Evolutionary conservation across 2,329 filamentous ascomycete genomes (phyloP), one percentile per base, ranked within the genome.

Genomic region (Xylaria multiplex): DNA sequence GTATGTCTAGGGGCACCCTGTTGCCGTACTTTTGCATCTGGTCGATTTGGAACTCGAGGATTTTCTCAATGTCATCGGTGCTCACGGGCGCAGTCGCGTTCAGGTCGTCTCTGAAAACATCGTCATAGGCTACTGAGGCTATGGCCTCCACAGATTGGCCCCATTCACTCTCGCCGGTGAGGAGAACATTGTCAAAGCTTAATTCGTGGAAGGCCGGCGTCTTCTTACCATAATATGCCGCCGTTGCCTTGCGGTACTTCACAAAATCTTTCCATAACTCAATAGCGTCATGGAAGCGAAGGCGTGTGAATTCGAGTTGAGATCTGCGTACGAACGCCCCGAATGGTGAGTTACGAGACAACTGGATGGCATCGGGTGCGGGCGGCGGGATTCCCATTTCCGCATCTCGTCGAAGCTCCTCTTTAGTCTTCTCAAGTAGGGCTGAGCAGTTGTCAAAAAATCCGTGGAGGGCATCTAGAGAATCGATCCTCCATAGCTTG

Each of bases 21-120:
- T 87, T 91, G 9, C 95, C 95, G 70, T 91, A 87, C 76, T 88
- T 92, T 77, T 97, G 94, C 81, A 97, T 88, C 77, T 93, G 89
- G 69, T 92, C 90, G 43, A 98, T 90, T 75, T 97, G 94, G 72
- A 96, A 96, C 71, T 96, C 93, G 22, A 98, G 81, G 32, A 97
- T 81, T 35, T 87, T 87, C 75, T 96, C 92, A 7, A 96, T 83
- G 74, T 97, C 93, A 71, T 95, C 90, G 0, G 88, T 89, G 77
- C 93, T 96, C 61, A 92, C 84, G 2, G 84, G 78, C 16, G 85
- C 69, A 1, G 79, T 79, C 2, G 78, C 76, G 16, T 72, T 76
- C 2, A 76, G 73, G 52, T 82, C 80, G 6, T 81, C 80, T n/a
- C 78, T 79, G 46, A 85, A 78, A 80, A 86, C 83, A 62, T 84